Conservation (phyloP, 495 filamentous ascomycete genomes). For the Penicillium roqueforti region DNA sequence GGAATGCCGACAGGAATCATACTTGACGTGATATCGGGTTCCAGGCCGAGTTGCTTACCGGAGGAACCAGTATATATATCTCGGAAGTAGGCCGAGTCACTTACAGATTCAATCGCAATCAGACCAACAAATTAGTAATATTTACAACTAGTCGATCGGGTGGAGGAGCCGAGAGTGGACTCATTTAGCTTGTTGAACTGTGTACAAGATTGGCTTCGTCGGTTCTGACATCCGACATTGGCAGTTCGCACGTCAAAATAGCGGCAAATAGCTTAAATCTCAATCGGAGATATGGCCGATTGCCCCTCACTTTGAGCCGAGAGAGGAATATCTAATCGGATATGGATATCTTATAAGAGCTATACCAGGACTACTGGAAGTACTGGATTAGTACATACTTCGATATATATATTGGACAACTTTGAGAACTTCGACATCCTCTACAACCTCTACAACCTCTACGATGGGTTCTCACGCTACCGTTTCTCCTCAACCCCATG, state of each 20-base stretch:
- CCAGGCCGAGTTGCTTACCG: neutral
- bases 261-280: neutral
- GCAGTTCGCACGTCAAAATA: neutral
- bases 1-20: no score
- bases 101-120: neutral
- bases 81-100: neutral
- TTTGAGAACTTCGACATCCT: no score
- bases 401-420: no score
- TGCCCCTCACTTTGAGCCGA: slow-evolving; percentile 4
- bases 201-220: neutral
- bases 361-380: neutral
- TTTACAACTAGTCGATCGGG: neutral
- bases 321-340: neutral
- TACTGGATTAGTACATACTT: no score
- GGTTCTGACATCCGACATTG: slow-evolving; percentile 5
- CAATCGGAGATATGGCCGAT: neutral
- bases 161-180: neutral
- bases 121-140: neutral
- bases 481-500: slow-evolving; percentile 21
- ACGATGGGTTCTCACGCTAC: slow-evolving; percentile 12
- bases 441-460: neutral
- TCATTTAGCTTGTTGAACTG: neutral
- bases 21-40: neutral
- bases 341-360: neutral
- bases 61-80: neutral